Base-by-base conservation (phyloP, 2,329 filamentous ascomycete genomes). In the Alternaria triticimaculans region DNA sequence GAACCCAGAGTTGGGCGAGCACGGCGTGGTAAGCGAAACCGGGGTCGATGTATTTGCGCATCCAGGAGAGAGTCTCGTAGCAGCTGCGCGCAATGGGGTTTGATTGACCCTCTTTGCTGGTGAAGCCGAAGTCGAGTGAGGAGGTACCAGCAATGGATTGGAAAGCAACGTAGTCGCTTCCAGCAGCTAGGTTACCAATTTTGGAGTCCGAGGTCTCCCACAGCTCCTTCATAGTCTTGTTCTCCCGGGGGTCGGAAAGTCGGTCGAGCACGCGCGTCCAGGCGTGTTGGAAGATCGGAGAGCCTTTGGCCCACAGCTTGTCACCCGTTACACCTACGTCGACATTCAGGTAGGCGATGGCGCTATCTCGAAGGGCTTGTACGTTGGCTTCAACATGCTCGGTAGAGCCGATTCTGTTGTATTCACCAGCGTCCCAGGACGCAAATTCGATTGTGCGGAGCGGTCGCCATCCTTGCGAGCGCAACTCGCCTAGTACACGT, bases 371-470 rank as follows among this genome's bases (percentile, higher is more conserved):
- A 7, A 99, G 85, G 4, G 83, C 79, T 0, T 94, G 89, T 26
- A 93, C 84, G 70, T 95, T 90, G 50, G 92, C 90, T 81, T 99
- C 96, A 49, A 99, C 96, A 74, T 92, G 95, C 79, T 99, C 96
- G 2, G 96, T 98, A 11, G 93, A 97, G 9, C 96, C 96, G 62
- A 97, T 92, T 49, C 96, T 83, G 80, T 97, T 97, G 83, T 97
- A 98, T 80, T 95, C 93, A 71, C 91, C 91, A 5, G 88, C 96
- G 78, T 99, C 96, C 96, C 96, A 99, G 33, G 93, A 97, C 75
- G 94, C 94, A 79, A 99, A 98, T 78, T 97, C 92, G 68, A 99
- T 97, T 4, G 93, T 96, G n/a, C 96, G 90, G 15, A 97, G 84
- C 1, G 96, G 96, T 25, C 92, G 87, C 96, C 96, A 99, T 57